These are phyloP conservation scores for Raphanus hybrid DNA, from an alignment of 441 rosid species.

Conservation along the genomic window DNA sequence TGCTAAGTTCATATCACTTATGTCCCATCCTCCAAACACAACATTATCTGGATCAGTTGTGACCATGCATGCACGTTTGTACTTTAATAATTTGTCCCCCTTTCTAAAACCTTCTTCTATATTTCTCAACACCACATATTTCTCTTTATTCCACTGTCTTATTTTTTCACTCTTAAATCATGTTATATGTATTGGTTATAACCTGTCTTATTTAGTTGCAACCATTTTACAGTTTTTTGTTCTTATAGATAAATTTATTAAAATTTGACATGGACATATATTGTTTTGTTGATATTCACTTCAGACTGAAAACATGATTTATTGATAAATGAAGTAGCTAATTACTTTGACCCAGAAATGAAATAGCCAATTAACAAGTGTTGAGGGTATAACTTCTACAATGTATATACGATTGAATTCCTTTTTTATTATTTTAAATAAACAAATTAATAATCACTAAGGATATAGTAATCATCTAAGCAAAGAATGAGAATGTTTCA, in stretches of 20 bases:
- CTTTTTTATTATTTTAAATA: neutral
- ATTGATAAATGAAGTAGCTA: neutral
- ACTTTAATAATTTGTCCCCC: neutral
- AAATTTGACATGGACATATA: neutral
- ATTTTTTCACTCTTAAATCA: neutral
- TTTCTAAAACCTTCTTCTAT: neutral
- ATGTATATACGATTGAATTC: constrained; percentile 11
- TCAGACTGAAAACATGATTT: neutral
- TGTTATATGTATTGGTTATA: neutral
- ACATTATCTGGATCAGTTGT: constrained; percentile 31
- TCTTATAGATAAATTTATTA: neutral
- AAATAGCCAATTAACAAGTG: neutral
- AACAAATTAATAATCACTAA: neutral
- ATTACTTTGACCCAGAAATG: neutral
- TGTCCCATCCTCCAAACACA: constrained; percentile 98
- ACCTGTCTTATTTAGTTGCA: neutral
- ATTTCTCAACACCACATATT: neutral
- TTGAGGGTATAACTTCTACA: neutral
- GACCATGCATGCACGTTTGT: too few relatives aligned
- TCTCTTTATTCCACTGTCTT: constrained; percentile 1
- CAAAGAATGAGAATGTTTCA: constrained; percentile 75
- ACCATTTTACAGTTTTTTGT: neutral
- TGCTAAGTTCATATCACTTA: constrained; percentile 91
- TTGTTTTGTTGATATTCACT: too few relatives aligned
- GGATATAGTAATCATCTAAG: constrained; percentile 51